phyloP scores from a whole-genome alignment of 202 grass and related monocot genomes.

The Panicum virgatum region DNA sequence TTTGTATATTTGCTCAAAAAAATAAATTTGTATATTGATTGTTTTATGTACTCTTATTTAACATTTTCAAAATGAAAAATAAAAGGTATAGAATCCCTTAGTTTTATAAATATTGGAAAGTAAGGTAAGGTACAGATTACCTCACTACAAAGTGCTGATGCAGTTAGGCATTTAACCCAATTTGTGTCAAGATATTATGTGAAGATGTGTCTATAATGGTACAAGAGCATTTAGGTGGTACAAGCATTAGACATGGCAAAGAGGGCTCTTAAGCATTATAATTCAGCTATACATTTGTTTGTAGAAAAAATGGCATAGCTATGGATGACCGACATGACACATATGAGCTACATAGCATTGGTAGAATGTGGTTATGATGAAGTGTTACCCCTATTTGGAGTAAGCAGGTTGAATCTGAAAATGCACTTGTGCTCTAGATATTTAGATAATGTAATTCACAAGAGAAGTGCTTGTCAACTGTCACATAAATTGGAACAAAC shows the following conservation, averaged over 20 bases:
- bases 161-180: background rate
- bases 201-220: background rate
- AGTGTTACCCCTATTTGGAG: background rate
- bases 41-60: background rate
- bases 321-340: background rate
- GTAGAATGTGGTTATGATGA: background rate
- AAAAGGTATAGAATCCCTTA: background rate
- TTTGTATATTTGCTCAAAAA: too few relatives aligned
- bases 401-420: background rate
- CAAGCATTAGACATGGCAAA: background rate
- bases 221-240: background rate
- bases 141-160: background rate
- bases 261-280: background rate
- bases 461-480: background rate
- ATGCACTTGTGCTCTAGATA: background rate
- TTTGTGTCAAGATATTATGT: background rate
- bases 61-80: background rate
- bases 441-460: too few relatives aligned
- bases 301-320: background rate
- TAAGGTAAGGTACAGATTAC: background rate
- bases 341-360: constrained; percentile 8
- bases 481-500: background rate
- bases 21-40: background rate
- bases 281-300: background rate
- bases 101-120: background rate